phyloP scores from a whole-genome alignment of 495 filamentous ascomycete species.

The Apiosordaria backusii region DNA sequence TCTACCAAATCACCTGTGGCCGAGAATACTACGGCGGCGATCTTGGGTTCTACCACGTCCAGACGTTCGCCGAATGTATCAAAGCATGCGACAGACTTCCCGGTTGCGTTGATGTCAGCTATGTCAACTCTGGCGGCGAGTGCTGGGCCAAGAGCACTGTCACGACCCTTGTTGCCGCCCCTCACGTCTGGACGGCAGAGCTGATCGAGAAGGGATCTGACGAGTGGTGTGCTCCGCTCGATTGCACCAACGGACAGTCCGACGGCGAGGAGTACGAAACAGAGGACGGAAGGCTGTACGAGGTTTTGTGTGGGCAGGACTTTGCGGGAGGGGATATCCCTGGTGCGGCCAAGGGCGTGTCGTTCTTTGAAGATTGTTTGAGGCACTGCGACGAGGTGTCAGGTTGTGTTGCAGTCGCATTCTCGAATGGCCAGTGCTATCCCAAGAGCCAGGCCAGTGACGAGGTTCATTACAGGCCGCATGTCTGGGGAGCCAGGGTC shows the following conservation, averaged over 20 bases:
- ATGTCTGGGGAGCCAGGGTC: not conserved
- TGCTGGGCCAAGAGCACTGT: not conserved
- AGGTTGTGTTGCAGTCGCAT: not conserved
- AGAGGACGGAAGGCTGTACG: not conserved
- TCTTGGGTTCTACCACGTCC: not conserved
- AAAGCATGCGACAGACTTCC: not conserved
- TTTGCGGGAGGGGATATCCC: not conserved
- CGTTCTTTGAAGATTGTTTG: not conserved
- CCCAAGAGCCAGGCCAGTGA: not conserved
- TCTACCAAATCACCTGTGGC: slow-evolving; percentile 8
- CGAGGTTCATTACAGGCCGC: not conserved
- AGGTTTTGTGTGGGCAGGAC: not conserved
- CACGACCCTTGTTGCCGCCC: not conserved
- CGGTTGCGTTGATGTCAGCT: slow-evolving; percentile 3
- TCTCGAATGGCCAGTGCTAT: not conserved
- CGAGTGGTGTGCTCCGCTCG: not conserved
- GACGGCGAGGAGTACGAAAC: not conserved
- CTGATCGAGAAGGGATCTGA: not conserved
- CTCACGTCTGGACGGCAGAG: not conserved
- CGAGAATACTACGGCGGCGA: slow-evolving; percentile 7
- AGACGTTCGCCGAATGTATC: slow-evolving; percentile 4
- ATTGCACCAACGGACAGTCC: not conserved
- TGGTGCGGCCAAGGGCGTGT: not conserved
- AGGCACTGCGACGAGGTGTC: not conserved
- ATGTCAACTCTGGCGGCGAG: not conserved